Evolutionary conservation across 23 red algal genomes (phyloP).

Genomic region (Gracilaria vermiculophylla): DNA sequence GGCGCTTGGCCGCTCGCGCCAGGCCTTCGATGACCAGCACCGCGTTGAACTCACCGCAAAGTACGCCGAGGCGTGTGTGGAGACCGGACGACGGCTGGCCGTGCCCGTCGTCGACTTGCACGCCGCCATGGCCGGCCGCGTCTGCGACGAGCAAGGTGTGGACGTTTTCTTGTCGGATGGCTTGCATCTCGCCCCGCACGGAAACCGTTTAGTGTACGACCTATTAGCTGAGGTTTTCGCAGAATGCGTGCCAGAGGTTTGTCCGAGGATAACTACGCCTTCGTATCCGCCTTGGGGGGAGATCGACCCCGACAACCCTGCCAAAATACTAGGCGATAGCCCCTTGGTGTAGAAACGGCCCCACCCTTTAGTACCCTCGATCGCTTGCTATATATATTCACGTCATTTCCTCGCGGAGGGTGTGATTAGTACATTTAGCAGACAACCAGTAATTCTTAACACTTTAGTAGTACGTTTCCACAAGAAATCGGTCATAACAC

Average conservation of each 20-base stretch:
- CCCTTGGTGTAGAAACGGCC: not conserved
- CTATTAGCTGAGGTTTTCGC: constrained; percentile 29
- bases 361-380: too few species aligned
- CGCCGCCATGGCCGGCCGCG: constrained; percentile 27
- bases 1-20: constrained; percentile 3
- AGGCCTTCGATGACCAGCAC: not conserved
- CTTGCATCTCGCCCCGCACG: constrained; percentile 40
- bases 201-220: constrained; percentile 33
- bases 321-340: constrained; percentile 20
- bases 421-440: not conserved
- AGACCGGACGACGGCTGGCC: not conserved
- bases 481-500: not conserved
- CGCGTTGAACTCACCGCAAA: not conserved
- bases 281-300: constrained; percentile 25
- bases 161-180: constrained; percentile 50
- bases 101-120: constrained; percentile 51
- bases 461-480: not conserved
- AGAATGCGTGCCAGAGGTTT: constrained; percentile 15
- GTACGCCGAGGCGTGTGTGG: constrained; percentile 58
- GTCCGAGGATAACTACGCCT: not conserved
- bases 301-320: constrained; percentile 28
- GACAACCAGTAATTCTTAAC: not conserved
- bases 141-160: not conserved
- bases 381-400: not conserved
- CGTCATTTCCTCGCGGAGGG: too few species aligned